phyloP scores from a whole-genome alignment of 805 yeast species.

The Yueomyces sp. region DNA sequence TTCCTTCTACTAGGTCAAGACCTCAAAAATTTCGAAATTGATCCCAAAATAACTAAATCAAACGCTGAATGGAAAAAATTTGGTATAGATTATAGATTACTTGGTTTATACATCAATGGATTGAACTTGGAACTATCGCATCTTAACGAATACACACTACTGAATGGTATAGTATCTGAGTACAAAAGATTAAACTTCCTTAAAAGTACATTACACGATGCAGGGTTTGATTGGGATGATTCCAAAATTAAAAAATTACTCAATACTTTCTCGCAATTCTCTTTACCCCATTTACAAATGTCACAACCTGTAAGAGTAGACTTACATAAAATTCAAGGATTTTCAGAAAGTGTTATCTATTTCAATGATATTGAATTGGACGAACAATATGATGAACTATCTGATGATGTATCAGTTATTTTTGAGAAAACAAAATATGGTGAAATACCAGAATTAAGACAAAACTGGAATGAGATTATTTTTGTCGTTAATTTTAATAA shows the following conservation, averaged over 20 bases:
- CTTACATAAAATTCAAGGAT: conserved; percentile 18
- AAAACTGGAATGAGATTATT: conserved; percentile 64
- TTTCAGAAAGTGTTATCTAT: conserved; percentile 39
- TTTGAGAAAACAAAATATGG: conserved; percentile 36
- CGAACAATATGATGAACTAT: conserved; percentile 33
- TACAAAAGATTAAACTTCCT: conserved; percentile 5
- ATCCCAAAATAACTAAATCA: conserved; percentile 6
- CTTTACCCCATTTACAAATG: conserved; percentile 12
- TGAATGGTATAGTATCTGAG: conserved; percentile 13
- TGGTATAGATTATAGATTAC: conserved; percentile 21
- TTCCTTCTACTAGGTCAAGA: conserved; percentile 24
- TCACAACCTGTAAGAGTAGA: conserved; percentile 22
- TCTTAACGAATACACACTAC: conserved; percentile 11
- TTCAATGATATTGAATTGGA: conserved; percentile 70
- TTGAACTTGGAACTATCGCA: conserved; percentile 16
- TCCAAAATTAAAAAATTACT: conserved; percentile 9
- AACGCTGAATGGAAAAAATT: conserved; percentile 4
- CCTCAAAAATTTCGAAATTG: background rate
- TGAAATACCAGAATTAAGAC: conserved; percentile 53
- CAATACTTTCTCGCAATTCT: conserved; percentile 10
- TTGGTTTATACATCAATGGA: conserved; percentile 23
- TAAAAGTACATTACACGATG: conserved; percentile 7
- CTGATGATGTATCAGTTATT: conserved; percentile 35
- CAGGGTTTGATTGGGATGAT: conserved; percentile 13
- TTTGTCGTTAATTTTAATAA: conserved; percentile 49